phyloP scores from a whole-genome alignment of 306 rosid genomes.

The Ammopiptanthus mongolicus region DNA sequence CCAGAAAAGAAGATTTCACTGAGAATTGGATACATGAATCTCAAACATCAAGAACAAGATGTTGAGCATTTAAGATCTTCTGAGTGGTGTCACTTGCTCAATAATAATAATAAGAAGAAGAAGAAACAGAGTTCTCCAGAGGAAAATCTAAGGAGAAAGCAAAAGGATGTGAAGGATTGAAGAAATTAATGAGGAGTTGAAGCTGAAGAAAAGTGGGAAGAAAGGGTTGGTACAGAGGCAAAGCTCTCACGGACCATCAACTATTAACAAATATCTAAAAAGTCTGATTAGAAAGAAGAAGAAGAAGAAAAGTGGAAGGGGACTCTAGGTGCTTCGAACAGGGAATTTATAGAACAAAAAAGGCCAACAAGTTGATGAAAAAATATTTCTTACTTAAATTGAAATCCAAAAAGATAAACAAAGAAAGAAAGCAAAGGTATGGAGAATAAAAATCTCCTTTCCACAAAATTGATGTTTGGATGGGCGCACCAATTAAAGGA shows the following conservation, averaged over 20 bases:
- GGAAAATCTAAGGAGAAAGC: too few species aligned
- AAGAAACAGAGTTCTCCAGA: too few species aligned
- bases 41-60: constrained; percentile 72
- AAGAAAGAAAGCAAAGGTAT: background rate
- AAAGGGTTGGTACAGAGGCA: background rate
- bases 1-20: constrained; percentile 69
- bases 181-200: background rate
- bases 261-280: background rate
- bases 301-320: constrained; percentile 35
- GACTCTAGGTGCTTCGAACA: background rate
- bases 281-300: background rate
- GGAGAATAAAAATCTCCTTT: background rate
- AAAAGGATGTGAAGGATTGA: background rate
- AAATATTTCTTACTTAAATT: background rate
- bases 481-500: too few species aligned
- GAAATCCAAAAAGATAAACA: background rate
- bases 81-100: too few species aligned
- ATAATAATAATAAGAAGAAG: too few species aligned
- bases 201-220: background rate
- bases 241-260: background rate
- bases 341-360: constrained; percentile 48
- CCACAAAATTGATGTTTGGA: too few species aligned
- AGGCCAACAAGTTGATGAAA: constrained; percentile 18
- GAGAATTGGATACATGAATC: constrained; percentile 87
- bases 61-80: constrained; percentile 52